phyloP scores from a whole-genome alignment of 2,329 filamentous ascomycete species.

The Alternaria panax region DNA sequence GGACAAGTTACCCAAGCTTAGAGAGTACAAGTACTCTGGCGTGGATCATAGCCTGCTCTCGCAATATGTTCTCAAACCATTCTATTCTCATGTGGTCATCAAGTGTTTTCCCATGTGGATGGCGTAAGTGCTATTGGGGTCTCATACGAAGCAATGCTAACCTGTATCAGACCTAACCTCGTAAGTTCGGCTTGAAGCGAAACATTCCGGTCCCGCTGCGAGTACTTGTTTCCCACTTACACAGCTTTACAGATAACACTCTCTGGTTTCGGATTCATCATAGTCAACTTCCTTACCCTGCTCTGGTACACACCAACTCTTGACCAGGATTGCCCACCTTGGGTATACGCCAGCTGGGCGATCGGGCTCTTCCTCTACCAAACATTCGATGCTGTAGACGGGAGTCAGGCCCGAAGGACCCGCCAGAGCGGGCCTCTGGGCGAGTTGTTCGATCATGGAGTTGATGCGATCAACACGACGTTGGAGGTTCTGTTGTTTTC shows the following conservation, averaged over 20 bases:
- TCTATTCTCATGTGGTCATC: conserved; percentile 95
- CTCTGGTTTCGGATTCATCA: conserved; percentile 86
- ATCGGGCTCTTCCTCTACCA: conserved; percentile 93
- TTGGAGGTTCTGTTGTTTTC: conserved; percentile 93
- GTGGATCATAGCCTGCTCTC: conserved; percentile 91
- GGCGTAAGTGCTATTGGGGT: conserved; percentile 67
- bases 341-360: conserved; percentile 95
- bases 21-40: conserved; percentile 92
- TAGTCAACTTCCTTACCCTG: conserved; percentile 87
- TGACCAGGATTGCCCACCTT: conserved; percentile 89
- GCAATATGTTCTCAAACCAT: conserved; percentile 94
- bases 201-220: neutral
- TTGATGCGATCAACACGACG: conserved; percentile 96
- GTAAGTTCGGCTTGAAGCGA: conserved; percentile 32
- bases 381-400: conserved; percentile 97
- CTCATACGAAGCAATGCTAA: conserved; percentile 27
- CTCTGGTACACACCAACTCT: conserved; percentile 96
- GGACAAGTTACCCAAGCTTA: conserved; percentile 84
- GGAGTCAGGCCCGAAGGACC: conserved; percentile 88
- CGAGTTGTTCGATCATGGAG: conserved; percentile 95
- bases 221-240: conserved; percentile 12
- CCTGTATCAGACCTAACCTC: conserved; percentile 46
- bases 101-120: conserved; percentile 94
- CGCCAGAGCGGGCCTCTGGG: conserved; percentile 91
- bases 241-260: conserved; percentile 72